Evolutionary conservation across 1,284 basidiomycete genomes (phyloP), one percentile per base, ranked within the genome.

Genomic region (Cryptococcus amylolentus): DNA sequence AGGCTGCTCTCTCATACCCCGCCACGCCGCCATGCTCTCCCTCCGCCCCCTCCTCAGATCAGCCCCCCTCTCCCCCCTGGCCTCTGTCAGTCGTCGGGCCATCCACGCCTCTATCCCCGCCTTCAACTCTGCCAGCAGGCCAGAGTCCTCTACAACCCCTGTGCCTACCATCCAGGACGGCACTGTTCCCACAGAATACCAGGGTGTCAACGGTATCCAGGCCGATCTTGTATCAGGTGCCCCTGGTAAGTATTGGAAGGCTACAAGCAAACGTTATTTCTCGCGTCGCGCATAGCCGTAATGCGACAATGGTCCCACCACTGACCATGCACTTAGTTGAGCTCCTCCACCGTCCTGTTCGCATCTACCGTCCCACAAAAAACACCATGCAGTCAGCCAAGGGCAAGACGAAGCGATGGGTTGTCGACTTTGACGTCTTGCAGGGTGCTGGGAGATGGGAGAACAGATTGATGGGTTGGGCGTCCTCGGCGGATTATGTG

Each of bases 401-500:
- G 47, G 87, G 85, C 51, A 94, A 95, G 78, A 86, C 86, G 23
- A 84, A 87, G 67, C 84, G 88, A 68, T 98, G 95, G 95, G 82
- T 91, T 63, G 86, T 98, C 70, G 95, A 98, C 78, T 98, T 88
- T 81, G 95, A 98, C 69, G 87, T 87, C 57, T 80, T 98, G 18
- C 86, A 86, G 63, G 91, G 93, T 44, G 86, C 84, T 37, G 93
- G 89, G 13, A 84, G 95, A 59, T 98, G 95, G 95, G 93, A 97
- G 83, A 98, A 98, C 75, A 91, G 92, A n/a, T 78, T 98, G 68
- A 98, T 98, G 90, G 95, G 95, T 55, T 98, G 86, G 84, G 93
- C 93, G 1, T 89, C 86, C 78, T 89, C 87, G 55, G 95, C 91
- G 59, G 95, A 98, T 79, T 98, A 97, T 79, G 89, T 98, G 87